Evolutionary conservation across 495 filamentous ascomycete species (phyloP).

Genomic region (Extremus antarcticus): DNA sequence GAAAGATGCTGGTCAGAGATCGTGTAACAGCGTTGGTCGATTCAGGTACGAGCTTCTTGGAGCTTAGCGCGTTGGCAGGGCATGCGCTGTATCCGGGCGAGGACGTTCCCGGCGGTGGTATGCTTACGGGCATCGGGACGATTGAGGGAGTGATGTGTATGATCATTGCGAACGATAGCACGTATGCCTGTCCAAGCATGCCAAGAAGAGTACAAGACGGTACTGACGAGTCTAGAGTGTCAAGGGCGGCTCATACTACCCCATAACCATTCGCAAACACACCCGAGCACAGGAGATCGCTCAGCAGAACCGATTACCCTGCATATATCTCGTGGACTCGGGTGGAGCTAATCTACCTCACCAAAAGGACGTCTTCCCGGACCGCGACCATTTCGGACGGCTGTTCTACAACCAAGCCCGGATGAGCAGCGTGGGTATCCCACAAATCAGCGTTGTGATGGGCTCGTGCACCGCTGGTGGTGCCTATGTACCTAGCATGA

Average conservation of each 20-base stretch:
- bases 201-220: not conserved
- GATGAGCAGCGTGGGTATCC: constrained; percentile 75
- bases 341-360: constrained; percentile 94
- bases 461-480: constrained; percentile 94
- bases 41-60: constrained; percentile 79
- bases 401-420: constrained; percentile 99
- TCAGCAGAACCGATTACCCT: constrained; percentile 74
- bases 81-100: constrained; percentile 79
- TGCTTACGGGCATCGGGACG: constrained; percentile 85
- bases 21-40: constrained; percentile 81
- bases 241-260: constrained; percentile 98
- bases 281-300: constrained; percentile 86
- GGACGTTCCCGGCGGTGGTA: constrained; percentile 76
- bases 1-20: constrained; percentile 92
- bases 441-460: constrained; percentile 94
- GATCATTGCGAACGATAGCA: constrained; percentile 95
- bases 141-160: constrained; percentile 87
- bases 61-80: constrained; percentile 78
- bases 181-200: constrained; percentile 31
- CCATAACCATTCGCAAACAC: constrained; percentile 97
- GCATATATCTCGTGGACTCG: constrained; percentile 93
- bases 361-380: constrained; percentile 94
- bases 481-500: constrained; percentile 95
- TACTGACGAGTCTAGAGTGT: constrained; percentile 38
- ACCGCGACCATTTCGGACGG: constrained; percentile 87